A percentile compares a stretch with the other conserved stretches of the same genome.
These are phyloP conservation scores for Coffea eugenioides DNA, from an alignment of 257 asterid genomes.

Conservation along the genomic window DNA sequence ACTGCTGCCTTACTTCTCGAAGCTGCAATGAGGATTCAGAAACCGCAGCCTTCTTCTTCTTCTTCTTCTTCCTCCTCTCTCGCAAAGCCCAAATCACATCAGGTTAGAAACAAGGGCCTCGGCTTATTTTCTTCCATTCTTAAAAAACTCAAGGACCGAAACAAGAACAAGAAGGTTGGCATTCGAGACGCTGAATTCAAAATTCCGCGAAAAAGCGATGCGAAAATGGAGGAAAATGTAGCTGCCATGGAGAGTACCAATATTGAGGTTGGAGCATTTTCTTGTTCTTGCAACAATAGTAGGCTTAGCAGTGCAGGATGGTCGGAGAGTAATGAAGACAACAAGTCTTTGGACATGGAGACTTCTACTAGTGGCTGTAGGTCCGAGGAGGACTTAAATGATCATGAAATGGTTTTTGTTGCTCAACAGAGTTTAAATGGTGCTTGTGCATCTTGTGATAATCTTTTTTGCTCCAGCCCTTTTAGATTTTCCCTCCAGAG, in stretches of 20 bases:
- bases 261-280: constrained; percentile 8
- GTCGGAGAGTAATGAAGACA: constrained; percentile 46
- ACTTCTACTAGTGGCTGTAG: constrained; percentile 32
- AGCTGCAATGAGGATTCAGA: constrained; percentile 82
- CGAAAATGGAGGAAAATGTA: not conserved
- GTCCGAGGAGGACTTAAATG: constrained; percentile 24
- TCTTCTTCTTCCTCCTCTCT: constrained; percentile 15
- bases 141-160: constrained; percentile 56
- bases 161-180: constrained; percentile 41
- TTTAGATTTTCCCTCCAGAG: constrained; percentile 34
- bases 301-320: constrained; percentile 40
- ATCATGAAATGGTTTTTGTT: constrained; percentile 6
- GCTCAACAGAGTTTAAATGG: not conserved
- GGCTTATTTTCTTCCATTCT: constrained; percentile 63
- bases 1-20: constrained; percentile 71
- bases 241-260: not conserved
- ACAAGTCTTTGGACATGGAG: constrained; percentile 37
- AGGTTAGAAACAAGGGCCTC: constrained; percentile 36
- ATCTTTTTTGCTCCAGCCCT: constrained; percentile 31
- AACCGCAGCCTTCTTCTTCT: constrained; percentile 35
- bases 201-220: not conserved
- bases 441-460: constrained; percentile 18
- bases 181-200: constrained; percentile 8
- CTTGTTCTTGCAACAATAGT: constrained; percentile 30
- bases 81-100: constrained; percentile 29